phyloP scores from a whole-genome alignment of 805 yeast genomes.

The Starmerella stigmatis region DNA sequence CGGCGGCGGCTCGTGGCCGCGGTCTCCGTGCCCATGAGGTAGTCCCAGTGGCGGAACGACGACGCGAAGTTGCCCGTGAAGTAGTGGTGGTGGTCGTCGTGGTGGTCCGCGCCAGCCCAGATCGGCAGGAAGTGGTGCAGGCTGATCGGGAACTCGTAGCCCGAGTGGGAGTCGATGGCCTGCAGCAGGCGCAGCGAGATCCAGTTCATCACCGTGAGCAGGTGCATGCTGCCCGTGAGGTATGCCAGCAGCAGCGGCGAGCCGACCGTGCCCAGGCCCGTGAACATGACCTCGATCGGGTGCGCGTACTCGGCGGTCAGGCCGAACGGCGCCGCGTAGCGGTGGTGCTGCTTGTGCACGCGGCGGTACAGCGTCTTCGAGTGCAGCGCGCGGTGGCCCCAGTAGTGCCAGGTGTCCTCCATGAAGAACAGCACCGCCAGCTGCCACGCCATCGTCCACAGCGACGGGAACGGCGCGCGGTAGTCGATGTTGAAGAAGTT shows the following conservation, averaged over 20 bases:
- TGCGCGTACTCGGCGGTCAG: conserved; percentile 96
- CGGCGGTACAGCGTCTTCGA: conserved; percentile 73
- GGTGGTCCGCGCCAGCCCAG: conserved; percentile 99
- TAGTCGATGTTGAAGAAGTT: conserved; percentile 64
- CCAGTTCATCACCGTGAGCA: conserved; percentile 86
- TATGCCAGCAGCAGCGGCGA: conserved; percentile 79
- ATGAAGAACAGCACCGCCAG: conserved; percentile 66
- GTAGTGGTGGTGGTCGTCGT: conserved; percentile 93
- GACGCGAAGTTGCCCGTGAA: conserved; percentile 94
- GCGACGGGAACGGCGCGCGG: conserved; percentile 75
- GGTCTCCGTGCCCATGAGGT: conserved; percentile 68
- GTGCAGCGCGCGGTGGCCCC: conserved; percentile 87
- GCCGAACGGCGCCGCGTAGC: conserved; percentile 97
- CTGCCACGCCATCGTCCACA: conserved; percentile 50
- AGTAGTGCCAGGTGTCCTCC: conserved; percentile 96
- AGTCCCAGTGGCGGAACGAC: conserved; percentile 95
- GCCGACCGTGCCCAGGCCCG: conserved; percentile 95
- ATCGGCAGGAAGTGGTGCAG: conserved; percentile 83
- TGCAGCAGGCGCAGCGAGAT: conserved; percentile 79
- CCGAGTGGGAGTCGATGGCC: conserved; percentile 96
- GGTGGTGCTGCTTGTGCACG: conserved; percentile 95
- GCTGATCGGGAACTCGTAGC: conserved; percentile 96
- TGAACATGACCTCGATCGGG: conserved; percentile 79
- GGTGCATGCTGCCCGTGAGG: conserved; percentile 65
- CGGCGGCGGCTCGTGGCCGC: conserved; percentile 41